A percentile compares a stretch with the other conserved stretches of the same genome.
phyloP scores from a whole-genome alignment of 345 rosid species.

The Populus simonii region DNA sequence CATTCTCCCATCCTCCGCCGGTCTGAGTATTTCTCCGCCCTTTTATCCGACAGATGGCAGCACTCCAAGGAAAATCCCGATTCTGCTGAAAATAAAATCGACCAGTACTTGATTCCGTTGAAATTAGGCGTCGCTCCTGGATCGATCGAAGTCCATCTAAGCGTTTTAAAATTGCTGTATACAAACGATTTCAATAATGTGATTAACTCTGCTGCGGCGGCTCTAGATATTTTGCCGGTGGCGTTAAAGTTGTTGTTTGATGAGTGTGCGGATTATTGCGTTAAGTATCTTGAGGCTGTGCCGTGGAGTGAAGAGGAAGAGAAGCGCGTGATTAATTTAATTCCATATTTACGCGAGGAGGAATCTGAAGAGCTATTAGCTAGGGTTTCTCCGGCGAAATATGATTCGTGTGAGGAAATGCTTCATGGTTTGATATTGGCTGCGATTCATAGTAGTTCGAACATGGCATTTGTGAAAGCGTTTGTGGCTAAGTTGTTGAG shows the following conservation, averaged over 20 bases:
- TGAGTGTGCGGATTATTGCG: conserved; percentile 47
- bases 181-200: conserved; percentile 34
- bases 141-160: conserved; percentile 36
- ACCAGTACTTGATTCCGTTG: conserved; percentile 10
- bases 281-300: conserved; percentile 55
- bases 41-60: conserved; percentile 63
- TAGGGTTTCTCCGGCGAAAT: conserved; percentile 37
- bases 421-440: conserved; percentile 48
- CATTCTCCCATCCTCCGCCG: conserved; percentile 54
- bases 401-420: conserved; percentile 55
- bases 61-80: neutral
- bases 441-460: conserved; percentile 47
- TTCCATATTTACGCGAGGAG: conserved; percentile 43
- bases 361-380: conserved; percentile 58
- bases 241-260: conserved; percentile 62
- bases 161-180: conserved; percentile 57
- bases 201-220: conserved; percentile 39
- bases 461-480: conserved; percentile 60
- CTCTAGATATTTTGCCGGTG: conserved; percentile 57
- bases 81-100: neutral
- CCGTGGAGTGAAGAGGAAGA: conserved; percentile 81
- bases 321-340: conserved; percentile 38
- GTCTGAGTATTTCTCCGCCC: conserved; percentile 59
- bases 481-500: conserved; percentile 61
- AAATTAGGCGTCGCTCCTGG: conserved; percentile 31